A percentile compares a stretch with the other conserved stretches of the same genome.
phyloP scores from a whole-genome alignment of 345 rosid species.

The Gossypium rotundifolium region DNA sequence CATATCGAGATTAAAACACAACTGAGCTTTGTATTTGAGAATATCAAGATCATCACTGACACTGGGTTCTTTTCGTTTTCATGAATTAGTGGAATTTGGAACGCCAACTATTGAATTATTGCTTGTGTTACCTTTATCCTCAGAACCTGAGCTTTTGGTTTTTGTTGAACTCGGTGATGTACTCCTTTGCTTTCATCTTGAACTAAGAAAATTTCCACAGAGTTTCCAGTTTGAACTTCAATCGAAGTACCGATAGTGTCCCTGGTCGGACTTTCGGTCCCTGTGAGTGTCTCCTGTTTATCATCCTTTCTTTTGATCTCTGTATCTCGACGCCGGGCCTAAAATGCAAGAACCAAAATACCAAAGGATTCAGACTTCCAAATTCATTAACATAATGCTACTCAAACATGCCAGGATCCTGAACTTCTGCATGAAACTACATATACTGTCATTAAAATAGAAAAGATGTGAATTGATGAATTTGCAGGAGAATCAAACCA shows the following conservation, averaged over 20 bases:
- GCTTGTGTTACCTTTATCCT: constrained; percentile 47
- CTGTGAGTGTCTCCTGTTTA: constrained; percentile 21
- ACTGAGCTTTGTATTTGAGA: neutral
- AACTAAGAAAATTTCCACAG: constrained; percentile 35
- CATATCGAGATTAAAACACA: neutral
- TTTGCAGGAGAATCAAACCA: constrained; percentile 32
- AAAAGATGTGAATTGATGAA: neutral
- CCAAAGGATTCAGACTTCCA: neutral
- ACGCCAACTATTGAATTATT: neutral
- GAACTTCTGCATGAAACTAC: neutral
- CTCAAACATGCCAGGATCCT: neutral
- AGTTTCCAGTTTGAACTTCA: constrained; percentile 69
- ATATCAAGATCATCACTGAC: constrained; percentile 8
- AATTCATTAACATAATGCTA: neutral
- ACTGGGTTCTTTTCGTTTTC: neutral
- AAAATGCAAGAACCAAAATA: constrained; percentile 18
- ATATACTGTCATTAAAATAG: neutral
- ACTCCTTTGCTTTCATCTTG: constrained; percentile 30
- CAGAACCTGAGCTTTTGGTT: constrained; percentile 40
- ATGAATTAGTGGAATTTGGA: neutral
- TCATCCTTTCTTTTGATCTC: constrained; percentile 18
- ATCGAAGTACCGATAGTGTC: constrained; percentile 55
- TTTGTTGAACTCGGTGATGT: constrained; percentile 29
- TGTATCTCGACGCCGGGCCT: constrained; percentile 31
- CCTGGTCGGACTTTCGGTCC: constrained; percentile 39